These are phyloP conservation scores for Trichoderma virens DNA, from an alignment of 495 filamentous ascomycete species.

Conservation along the genomic window DNA sequence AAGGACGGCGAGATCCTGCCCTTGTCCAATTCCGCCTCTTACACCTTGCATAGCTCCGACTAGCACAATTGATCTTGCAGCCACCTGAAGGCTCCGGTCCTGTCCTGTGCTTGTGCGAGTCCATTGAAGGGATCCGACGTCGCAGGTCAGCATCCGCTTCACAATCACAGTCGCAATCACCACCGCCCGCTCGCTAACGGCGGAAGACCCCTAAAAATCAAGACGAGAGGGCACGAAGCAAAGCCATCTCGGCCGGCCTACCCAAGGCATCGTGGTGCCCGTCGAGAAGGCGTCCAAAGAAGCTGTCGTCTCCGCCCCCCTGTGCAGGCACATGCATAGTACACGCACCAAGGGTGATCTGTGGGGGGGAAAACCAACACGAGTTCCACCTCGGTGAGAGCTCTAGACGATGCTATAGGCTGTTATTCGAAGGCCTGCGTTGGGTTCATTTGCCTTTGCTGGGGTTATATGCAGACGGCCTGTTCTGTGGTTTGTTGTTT, in stretches of 20 bases:
- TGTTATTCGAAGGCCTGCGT: not conserved
- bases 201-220: not conserved
- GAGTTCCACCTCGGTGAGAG: constrained; percentile 5
- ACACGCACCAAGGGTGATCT: not conserved
- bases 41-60: not conserved
- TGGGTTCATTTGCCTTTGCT: constrained; percentile 6
- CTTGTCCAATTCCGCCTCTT: not conserved
- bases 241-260: not conserved
- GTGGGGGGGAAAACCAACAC: not conserved
- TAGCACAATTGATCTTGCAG: too few relatives aligned
- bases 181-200: not conserved
- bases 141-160: not conserved
- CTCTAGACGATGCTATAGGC: not conserved
- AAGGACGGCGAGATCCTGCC: not conserved
- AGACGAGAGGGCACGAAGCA: not conserved
- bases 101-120: too few relatives aligned
- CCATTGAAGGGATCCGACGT: not conserved
- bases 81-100: too few relatives aligned
- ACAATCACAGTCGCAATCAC: not conserved
- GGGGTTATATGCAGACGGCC: not conserved
- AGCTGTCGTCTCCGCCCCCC: not conserved
- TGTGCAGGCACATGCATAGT: not conserved
- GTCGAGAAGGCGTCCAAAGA: not conserved
- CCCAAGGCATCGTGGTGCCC: not conserved
- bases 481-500: not conserved